Evolutionary conservation across 1,284 basidiomycete species (phyloP).

Genomic region (Microbotryum lychnidis-dioicae): DNA sequence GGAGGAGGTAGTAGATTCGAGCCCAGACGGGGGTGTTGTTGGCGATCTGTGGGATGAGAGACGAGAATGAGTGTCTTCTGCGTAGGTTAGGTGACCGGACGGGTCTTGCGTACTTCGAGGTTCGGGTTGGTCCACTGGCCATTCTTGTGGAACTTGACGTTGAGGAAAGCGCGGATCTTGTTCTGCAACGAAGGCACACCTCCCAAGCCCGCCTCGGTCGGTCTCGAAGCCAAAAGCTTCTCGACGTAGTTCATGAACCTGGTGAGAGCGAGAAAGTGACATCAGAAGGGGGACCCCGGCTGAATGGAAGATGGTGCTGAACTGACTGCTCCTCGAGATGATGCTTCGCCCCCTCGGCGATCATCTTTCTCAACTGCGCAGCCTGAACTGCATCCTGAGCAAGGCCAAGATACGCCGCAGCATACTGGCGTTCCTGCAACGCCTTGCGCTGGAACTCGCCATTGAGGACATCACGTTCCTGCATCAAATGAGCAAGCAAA

Average conservation of each 20-base stretch:
- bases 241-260: conserved; percentile 77
- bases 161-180: conserved; percentile 76
- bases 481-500: conserved; percentile 43
- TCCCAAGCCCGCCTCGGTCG: conserved; percentile 77
- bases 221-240: conserved; percentile 70
- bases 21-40: conserved; percentile 87
- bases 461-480: conserved; percentile 44
- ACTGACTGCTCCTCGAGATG: conserved; percentile 54
- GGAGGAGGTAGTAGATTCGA: conserved; percentile 78
- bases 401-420: conserved; percentile 42
- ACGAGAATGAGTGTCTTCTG: too few species aligned
- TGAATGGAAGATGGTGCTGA: conserved; percentile 56
- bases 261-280: neutral
- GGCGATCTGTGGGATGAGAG: conserved; percentile 51
- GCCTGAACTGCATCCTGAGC: conserved; percentile 28
- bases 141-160: conserved; percentile 60
- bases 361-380: conserved; percentile 36
- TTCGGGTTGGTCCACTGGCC: conserved; percentile 69
- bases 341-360: conserved; percentile 32
- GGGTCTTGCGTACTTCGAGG: conserved; percentile 56
- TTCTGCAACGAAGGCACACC: conserved; percentile 85
- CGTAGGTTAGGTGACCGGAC: too few species aligned
- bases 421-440: conserved; percentile 45
- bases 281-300: conserved; percentile 48
- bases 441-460: conserved; percentile 38